These are phyloP conservation scores for Globisporangium sylvaticum DNA, from an alignment of 352 stramenopile genomes.

Conservation along the genomic window DNA sequence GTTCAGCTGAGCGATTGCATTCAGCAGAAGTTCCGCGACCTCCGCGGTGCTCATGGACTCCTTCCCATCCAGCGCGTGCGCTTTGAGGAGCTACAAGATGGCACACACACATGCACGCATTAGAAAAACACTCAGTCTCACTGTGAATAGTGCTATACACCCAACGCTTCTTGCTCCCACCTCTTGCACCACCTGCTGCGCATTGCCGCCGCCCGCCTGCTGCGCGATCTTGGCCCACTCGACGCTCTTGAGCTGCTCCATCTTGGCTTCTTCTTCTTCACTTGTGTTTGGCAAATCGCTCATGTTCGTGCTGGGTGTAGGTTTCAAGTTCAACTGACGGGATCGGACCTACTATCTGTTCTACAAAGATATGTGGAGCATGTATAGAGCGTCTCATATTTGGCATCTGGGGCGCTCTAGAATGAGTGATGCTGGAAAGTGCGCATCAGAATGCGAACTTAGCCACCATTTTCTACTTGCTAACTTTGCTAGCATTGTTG, in stretches of 20 bases:
- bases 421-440: not conserved
- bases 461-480: too few relatives aligned
- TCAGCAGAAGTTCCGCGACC: constrained; percentile 27
- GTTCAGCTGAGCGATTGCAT: constrained; percentile 18
- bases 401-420: not conserved
- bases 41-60: constrained; percentile 15
- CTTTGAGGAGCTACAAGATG: constrained; percentile 26
- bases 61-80: constrained; percentile 21
- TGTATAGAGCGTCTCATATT: not conserved
- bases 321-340: not conserved
- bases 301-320: not conserved
- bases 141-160: not conserved
- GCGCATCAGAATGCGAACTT: not conserved
- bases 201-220: constrained; percentile 3
- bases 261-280: not conserved
- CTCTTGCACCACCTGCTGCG: constrained; percentile 14
- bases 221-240: constrained; percentile 26
- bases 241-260: constrained; percentile 20
- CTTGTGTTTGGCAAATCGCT: not conserved
- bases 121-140: not conserved
- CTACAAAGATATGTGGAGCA: not conserved
- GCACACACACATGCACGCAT: not conserved
- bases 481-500: too few relatives aligned
- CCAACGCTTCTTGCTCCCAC: not conserved
- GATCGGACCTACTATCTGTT: not conserved